Evolutionary conservation across 305 asterid species (phyloP).

Genomic region (Fraxinus latifolia): DNA sequence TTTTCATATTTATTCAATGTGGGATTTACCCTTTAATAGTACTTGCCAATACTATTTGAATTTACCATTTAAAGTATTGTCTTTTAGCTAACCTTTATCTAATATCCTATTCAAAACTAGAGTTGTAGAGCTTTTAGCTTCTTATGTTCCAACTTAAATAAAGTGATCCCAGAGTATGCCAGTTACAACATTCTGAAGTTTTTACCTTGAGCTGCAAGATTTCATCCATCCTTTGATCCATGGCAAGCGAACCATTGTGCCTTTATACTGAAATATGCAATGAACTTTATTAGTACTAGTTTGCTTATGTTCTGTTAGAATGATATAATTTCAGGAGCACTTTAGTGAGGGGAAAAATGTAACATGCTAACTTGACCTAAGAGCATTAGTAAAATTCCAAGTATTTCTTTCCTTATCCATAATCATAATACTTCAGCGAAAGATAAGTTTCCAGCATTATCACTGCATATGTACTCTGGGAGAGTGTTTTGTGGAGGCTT

Average conservation of each 20-base stretch:
- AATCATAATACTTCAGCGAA: neutral
- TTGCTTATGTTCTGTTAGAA: neutral
- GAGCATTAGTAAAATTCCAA: neutral
- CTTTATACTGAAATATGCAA: neutral
- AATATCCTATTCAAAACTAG: neutral
- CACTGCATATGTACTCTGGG: neutral
- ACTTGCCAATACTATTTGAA: neutral
- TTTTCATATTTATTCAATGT: too few species aligned
- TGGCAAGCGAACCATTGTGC: neutral
- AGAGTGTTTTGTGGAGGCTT: neutral
- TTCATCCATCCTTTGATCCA: neutral
- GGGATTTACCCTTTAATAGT: neutral
- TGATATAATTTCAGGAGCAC: neutral
- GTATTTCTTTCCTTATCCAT: neutral
- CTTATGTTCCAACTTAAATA: neutral
- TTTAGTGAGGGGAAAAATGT: neutral
- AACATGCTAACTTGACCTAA: neutral
- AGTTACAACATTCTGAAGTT: neutral
- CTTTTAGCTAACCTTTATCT: neutral
- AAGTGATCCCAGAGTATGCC: conserved; percentile 10
- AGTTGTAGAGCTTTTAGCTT: neutral
- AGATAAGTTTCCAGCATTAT: neutral
- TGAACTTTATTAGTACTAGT: neutral
- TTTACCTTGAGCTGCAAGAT: neutral
- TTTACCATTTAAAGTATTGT: neutral